phyloP scores from a whole-genome alignment of 2,329 filamentous ascomycete species.

The Aureobasidium sp. region DNA sequence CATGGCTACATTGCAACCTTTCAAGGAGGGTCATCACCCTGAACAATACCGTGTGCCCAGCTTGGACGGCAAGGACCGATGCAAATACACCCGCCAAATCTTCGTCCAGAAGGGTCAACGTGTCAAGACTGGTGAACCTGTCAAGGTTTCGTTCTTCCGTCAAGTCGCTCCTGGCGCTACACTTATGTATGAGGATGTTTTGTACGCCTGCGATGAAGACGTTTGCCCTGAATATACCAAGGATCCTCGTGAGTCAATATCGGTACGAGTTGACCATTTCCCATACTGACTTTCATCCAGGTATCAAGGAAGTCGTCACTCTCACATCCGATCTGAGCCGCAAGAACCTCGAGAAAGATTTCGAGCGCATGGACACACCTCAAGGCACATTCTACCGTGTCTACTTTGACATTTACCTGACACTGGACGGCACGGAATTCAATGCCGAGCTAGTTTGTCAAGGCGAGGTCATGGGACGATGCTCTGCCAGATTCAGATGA shows the following conservation, averaged over 20 bases:
- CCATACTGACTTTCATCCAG: constrained; percentile 40
- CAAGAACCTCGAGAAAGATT: constrained; percentile 98
- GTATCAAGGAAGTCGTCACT: constrained; percentile 98
- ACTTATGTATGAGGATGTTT: constrained; percentile 97
- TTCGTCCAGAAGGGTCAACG: constrained; percentile 98
- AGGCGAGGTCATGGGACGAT: constrained; percentile 96
- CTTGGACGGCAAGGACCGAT: constrained; percentile 92
- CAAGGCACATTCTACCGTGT: constrained; percentile 90
- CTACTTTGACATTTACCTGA: constrained; percentile 69
- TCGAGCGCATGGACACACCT: constrained; percentile 97
- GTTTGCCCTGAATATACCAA: constrained; percentile 98
- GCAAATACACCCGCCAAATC: constrained; percentile 97
- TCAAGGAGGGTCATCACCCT: constrained; percentile 97
- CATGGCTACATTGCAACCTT: constrained; percentile 96
- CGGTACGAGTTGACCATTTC: too few species aligned
- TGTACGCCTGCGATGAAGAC: constrained; percentile 96
- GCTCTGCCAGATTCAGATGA: constrained; percentile 76
- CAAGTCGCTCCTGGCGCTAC: constrained; percentile 95
- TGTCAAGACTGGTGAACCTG: constrained; percentile 97
- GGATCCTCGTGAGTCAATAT: constrained; percentile 77
- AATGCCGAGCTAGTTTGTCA: constrained; percentile 98
- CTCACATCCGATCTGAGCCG: constrained; percentile 93
- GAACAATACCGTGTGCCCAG: constrained; percentile 97
- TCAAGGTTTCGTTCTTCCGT: constrained; percentile 98
- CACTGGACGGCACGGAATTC: constrained; percentile 94